Base-by-base conservation (phyloP, 306 rosid species). In the Inga laurina region DNA sequence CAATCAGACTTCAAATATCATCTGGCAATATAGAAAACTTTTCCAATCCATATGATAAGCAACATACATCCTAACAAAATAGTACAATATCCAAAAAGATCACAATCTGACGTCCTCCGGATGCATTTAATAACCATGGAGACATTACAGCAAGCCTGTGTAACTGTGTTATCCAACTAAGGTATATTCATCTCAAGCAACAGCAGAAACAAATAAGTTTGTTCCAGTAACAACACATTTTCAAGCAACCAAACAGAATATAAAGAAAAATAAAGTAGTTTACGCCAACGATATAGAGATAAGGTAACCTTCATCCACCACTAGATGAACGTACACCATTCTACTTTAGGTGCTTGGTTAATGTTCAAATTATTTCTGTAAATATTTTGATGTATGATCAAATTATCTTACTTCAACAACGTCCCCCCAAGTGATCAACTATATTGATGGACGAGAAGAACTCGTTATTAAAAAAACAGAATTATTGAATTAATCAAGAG, bases 331-430 rank as follows among this genome's bases (percentile, higher is more conserved):
- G 14, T 51, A 21, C 61, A 30, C 49, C 41, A 46, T 77, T 48
- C 74, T 46, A 3, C 71, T 67, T 51, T 7, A 61, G 11, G 41
- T 13, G 35, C 6, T 41, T 41, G 16, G 22, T 61, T 61, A n/a
- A 61, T 35, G 52, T 43, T 22, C 35, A 78, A 71, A 71, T 27
- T 49, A 32, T 30, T 65, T 62, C 79, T 71, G 44, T 41, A 70
- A 85, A 51, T 77, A 77, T 71, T 56, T 81, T 51, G 75, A 64
- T 62, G 65, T 81, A 46, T 30, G 46, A 21, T 72, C 72, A 51
- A 48, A 54, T 16, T 2, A 71, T 39, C 51, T 24, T 21, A 45
- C 27, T 18, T 30, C 43, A 76, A 39, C 71, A 49, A 49, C 5
- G 52, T 61, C 13, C 24, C 57, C 27, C 46, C 46, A 49, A 32